Evolutionary conservation across 1,284 basidiomycete genomes (phyloP).

Genomic region (Sporisorium exsertum): DNA sequence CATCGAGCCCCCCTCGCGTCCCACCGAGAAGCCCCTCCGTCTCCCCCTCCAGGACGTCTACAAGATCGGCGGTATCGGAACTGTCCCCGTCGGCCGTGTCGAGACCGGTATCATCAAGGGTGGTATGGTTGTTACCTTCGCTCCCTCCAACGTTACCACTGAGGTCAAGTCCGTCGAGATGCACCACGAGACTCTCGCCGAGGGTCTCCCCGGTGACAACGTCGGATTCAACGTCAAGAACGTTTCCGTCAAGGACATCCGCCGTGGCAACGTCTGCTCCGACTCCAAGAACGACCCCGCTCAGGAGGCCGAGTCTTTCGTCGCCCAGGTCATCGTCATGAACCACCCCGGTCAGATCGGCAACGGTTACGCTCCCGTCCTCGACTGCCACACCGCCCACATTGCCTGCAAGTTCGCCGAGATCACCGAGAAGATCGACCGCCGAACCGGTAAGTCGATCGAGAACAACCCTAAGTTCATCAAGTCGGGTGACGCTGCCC

Average conservation of each 20-base stretch:
- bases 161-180: slow-evolving; percentile 99
- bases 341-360: slow-evolving; percentile 99
- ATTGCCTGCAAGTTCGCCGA: slow-evolving; percentile 99
- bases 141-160: slow-evolving; percentile 97
- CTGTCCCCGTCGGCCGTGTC: slow-evolving; percentile 99
- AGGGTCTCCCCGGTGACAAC: slow-evolving; percentile 98
- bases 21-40: slow-evolving; percentile 99
- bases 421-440: slow-evolving; percentile 97
- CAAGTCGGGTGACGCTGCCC: slow-evolving; percentile 76
- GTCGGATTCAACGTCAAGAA: slow-evolving; percentile 93
- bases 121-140: slow-evolving; percentile 95
- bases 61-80: slow-evolving; percentile 99
- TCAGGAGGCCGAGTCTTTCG: slow-evolving; percentile 99
- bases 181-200: slow-evolving; percentile 99
- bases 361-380: slow-evolving; percentile 95
- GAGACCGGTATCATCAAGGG: slow-evolving; percentile 99
- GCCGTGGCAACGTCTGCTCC: slow-evolving; percentile 97
- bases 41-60: slow-evolving; percentile 99
- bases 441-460: slow-evolving; percentile 89
- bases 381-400: slow-evolving; percentile 99
- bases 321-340: slow-evolving; percentile 99
- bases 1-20: slow-evolving; percentile 96
- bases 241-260: slow-evolving; percentile 99
- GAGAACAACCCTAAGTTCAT: slow-evolving; percentile 93
- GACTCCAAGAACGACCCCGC: slow-evolving; percentile 99